These are phyloP conservation scores for Wickerhamomyces chambardii DNA, from an alignment of 805 yeast genomes.

Conservation along the genomic window DNA sequence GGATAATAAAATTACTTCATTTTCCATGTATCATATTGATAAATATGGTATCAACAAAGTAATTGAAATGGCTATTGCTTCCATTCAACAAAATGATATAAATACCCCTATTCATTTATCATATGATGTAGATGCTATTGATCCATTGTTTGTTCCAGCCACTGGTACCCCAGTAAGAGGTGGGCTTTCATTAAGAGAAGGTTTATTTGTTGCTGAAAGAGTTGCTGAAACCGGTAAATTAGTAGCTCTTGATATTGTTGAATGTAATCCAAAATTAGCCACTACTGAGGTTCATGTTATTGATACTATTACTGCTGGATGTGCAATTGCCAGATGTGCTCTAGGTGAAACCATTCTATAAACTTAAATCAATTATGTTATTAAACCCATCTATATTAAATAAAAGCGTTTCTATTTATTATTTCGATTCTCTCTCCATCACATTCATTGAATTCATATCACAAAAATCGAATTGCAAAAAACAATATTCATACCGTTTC, in stretches of 20 bases:
- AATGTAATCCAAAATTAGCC: conserved; percentile 86
- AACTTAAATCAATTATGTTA: too few species aligned
- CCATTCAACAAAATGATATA: conserved; percentile 61
- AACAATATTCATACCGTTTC: too few species aligned
- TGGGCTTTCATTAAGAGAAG: conserved; percentile 91
- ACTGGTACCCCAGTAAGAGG: conserved; percentile 98
- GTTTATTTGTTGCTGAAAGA: conserved; percentile 86
- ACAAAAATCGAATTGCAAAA: too few species aligned
- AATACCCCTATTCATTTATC: conserved; percentile 75
- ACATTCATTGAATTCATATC: too few species aligned
- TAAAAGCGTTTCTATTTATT: too few species aligned
- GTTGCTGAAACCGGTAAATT: conserved; percentile 85
- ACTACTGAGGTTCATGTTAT: conserved; percentile 63
- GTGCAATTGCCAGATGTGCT: conserved; percentile 89
- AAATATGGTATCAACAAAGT: conserved; percentile 89
- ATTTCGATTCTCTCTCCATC: too few species aligned
- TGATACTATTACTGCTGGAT: conserved; percentile 85
- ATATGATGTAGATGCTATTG: conserved; percentile 95
- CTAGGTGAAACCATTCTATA: conserved; percentile 73
- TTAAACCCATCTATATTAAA: too few species aligned
- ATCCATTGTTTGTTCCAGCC: conserved; percentile 90
- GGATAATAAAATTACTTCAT: conserved; percentile 71
- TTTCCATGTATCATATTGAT: conserved; percentile 93
- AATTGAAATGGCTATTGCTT: conserved; percentile 81
- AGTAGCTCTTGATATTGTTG: conserved; percentile 86